Conservation (phyloP, 2,329 filamentous ascomycete species). For the Eutypa lata region DNA sequence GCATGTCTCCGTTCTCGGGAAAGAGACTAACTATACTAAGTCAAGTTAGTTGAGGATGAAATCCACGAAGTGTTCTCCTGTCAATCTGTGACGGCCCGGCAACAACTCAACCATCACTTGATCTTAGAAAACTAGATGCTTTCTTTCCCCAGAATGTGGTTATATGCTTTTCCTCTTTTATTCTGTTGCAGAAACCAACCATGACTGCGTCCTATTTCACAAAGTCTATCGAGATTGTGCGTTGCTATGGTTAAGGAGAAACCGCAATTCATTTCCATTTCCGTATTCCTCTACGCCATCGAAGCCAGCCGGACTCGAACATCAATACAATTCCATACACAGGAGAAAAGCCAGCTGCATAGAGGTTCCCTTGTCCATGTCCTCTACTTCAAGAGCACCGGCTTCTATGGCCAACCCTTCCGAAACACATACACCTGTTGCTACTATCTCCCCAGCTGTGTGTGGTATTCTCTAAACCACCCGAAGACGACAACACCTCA, state of each 20-base stretch:
- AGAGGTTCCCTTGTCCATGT: background rate
- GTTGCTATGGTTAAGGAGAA: background rate
- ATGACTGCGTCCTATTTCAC: background rate
- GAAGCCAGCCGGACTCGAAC: background rate
- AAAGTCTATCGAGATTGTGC: background rate
- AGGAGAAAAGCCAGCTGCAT: background rate
- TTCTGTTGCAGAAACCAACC: background rate
- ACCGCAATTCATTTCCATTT: slow-evolving; percentile 1
- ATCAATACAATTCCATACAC: background rate
- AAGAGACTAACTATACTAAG: too few relatives aligned
- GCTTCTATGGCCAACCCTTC: background rate
- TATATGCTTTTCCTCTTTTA: background rate
- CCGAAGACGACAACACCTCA: background rate
- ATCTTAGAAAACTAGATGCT: background rate
- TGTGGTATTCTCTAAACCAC: background rate
- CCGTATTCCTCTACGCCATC: background rate
- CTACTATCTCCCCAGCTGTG: background rate
- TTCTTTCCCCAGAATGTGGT: background rate
- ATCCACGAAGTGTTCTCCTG: background rate
- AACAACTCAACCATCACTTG: background rate
- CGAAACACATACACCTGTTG: background rate
- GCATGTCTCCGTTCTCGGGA: background rate
- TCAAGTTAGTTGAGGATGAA: too few relatives aligned
- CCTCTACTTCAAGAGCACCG: background rate
- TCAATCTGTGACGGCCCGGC: background rate